Conservation (phyloP, 2,329 filamentous ascomycete species). For the Fusarium compactum region DNA sequence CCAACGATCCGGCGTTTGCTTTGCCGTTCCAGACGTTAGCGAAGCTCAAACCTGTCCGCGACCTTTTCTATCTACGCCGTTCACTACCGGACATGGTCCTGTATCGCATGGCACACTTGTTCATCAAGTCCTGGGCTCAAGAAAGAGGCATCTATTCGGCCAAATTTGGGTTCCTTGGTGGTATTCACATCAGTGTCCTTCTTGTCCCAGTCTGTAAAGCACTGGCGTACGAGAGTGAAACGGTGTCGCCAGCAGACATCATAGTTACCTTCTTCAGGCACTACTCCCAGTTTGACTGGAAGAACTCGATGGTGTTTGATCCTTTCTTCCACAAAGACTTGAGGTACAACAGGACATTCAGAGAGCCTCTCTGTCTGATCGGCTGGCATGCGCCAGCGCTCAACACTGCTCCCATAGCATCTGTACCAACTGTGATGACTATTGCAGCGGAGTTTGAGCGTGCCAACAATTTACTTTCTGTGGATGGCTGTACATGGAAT, state of each 20-base stretch:
- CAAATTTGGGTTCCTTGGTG: slow-evolving; percentile 73
- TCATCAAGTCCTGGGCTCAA: slow-evolving; percentile 72
- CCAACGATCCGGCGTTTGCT: slow-evolving; percentile 65
- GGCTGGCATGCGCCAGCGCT: slow-evolving; percentile 72
- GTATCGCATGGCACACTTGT: slow-evolving; percentile 70
- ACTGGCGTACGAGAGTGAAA: slow-evolving; percentile 53
- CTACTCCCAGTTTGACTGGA: slow-evolving; percentile 72
- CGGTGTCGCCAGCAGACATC: slow-evolving; percentile 62
- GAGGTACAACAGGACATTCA: slow-evolving; percentile 65
- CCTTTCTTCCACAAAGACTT: slow-evolving; percentile 67
- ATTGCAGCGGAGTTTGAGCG: slow-evolving; percentile 64
- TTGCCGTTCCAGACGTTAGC: slow-evolving; percentile 67
- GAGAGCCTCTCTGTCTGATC: slow-evolving; percentile 73
- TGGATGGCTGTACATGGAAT: slow-evolving; percentile 57
- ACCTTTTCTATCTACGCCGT: slow-evolving; percentile 69
- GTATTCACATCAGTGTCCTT: slow-evolving; percentile 73
- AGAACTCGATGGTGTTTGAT: slow-evolving; percentile 66
- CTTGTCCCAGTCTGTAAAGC: slow-evolving; percentile 71
- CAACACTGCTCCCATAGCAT: slow-evolving; percentile 69
- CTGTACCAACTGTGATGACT: slow-evolving; percentile 63
- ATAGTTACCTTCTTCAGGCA: slow-evolving; percentile 71
- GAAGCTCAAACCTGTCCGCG: slow-evolving; percentile 73
- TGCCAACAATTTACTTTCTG: slow-evolving; percentile 57
- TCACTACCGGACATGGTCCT: slow-evolving; percentile 69
- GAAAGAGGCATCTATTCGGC: slow-evolving; percentile 72